Evolutionary conservation across 441 rosid species (phyloP), one percentile per base, ranked within the genome.

Genomic region (Gossypium aridum): DNA sequence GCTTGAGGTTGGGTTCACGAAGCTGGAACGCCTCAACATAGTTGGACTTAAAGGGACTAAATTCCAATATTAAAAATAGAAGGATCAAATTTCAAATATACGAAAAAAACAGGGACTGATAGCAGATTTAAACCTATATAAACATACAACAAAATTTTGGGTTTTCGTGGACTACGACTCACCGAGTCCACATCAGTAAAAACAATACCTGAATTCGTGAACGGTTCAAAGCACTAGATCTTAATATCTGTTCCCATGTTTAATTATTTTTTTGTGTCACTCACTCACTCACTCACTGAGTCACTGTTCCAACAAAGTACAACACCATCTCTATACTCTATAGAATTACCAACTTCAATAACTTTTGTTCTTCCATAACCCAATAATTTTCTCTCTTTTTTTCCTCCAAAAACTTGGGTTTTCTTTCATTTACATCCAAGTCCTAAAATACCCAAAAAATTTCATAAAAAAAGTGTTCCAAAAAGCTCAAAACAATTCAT

Each of bases 181-280:
- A 16, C 7, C 37, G 22, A 23, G 73, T 47, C 45, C 65, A 20
- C 65, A 28, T 47, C 70, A 57, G 3, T 19, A 53, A 71, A 56
- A 71, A 51, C 19, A 23, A 53, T 19, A 68, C 75, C 84, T 73
- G 71, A 75, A 77, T 73, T 57, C 55, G 59, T 25, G 84, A 79
- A 39, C 23, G 53, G 60, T 80, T 82, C 86, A 80, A 78, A 89
- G 88, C 91, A 89, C 91, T 53, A 86, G 86, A 70, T 56, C 65
- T 77, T 70, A 79, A 73, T 39, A 47, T 75, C 69, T 70, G 79
- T 57, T 76, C 13, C 49, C 49, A 63, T 31, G 72, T 76, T 63
- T 65, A 57, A 22, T 22, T 57, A 57, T 57, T 3, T 57, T 57
- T 26, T 31, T 31, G 37, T 31, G 37, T 31, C 7, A 31, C 7